A percentile compares a stretch with the other conserved stretches of the same genome.
Evolutionary conservation across 2,329 filamentous ascomycete genomes (phyloP).

Genomic region (Trichoderma asperellum): DNA sequence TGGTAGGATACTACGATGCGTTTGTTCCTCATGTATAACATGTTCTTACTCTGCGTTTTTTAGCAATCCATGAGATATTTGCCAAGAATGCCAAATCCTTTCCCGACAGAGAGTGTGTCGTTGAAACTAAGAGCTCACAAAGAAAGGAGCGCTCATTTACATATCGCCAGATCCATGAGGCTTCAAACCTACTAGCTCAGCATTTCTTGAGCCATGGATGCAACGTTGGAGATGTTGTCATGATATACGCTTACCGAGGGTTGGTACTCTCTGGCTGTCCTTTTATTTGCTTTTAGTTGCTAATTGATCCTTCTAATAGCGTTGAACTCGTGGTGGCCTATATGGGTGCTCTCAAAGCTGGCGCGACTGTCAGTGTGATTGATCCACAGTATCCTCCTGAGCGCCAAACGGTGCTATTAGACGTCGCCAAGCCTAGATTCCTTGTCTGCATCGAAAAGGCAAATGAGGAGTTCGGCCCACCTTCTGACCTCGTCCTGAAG

Average conservation of each 20-base stretch:
- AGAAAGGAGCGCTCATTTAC: conserved; percentile 65
- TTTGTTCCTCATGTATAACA: no score
- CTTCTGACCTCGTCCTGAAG: conserved; percentile 53
- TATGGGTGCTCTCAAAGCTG: conserved; percentile 49
- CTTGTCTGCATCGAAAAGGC: background rate
- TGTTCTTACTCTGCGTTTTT: no score
- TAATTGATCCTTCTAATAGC: conserved; percentile 31
- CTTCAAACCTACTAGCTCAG: conserved; percentile 78
- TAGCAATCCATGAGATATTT: conserved; percentile 70
- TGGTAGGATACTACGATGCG: conserved; percentile 30
- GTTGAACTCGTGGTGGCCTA: background rate
- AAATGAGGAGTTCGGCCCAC: conserved; percentile 6
- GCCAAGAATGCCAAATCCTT: conserved; percentile 65
- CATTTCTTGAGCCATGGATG: conserved; percentile 75
- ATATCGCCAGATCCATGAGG: conserved; percentile 85
- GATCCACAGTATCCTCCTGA: conserved; percentile 61
- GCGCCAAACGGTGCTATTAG: conserved; percentile 33
- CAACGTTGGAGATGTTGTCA: conserved; percentile 82
- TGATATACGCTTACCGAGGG: conserved; percentile 80
- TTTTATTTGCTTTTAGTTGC: background rate
- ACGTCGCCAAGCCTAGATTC: background rate
- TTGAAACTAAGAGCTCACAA: conserved; percentile 53
- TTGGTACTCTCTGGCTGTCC: background rate
- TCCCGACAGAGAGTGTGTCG: conserved; percentile 62
- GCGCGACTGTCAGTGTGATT: conserved; percentile 67